Base-by-base conservation (phyloP, 2,329 filamentous ascomycete genomes). In the Diaporthe longicolla region DNA sequence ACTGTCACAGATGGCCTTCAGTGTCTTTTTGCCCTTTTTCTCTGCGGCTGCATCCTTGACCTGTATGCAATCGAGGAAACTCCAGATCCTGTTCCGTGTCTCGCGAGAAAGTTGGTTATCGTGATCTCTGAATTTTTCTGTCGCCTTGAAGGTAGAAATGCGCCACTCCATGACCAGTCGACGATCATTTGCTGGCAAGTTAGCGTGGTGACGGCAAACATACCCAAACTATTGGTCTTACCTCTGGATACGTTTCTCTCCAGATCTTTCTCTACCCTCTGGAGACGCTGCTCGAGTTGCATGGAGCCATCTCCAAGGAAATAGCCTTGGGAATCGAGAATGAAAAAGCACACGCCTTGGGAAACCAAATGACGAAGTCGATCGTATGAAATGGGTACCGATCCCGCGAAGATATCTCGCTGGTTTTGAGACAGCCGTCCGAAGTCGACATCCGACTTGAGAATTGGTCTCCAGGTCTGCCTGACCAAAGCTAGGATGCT, bases 1-100 rank as follows among this genome's bases (percentile, higher is more conserved):
- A 17, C 73, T n/a, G 37, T 76, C 61, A 48, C 77, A 78, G 3
- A 78, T 73, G 15, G 40, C 24, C 13, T 61, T 32, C n/a, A 77
- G 26, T 9, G 13, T 45, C n/a, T 50, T 1, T 1, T 3, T 26
- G 32, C 61, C 71, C 1, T n/a, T 35, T 1, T 32, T 6, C 8
- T 43, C 50, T 32, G 70, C 29, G 0, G 10, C 29, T 1, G 5
- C 7, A n/a, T 8, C 17, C 37, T 11, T 35, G 5, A 55, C 19
- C 2, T 72, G 10, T 0, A 72, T 7, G 21, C 24, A 13, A 4
- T 17, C 3, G 10, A 72, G 40, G 3, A 40, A 40, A 0, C 15
- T 2, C 48, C 50, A 57, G 10, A 66, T 35, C 1, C 19, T 1
- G 7, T 15, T 1, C 5, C 48, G 24, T 1, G 24, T 15, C 11